Conservation (phyloP, 2,329 filamentous ascomycete species). For the Sphaerulina vaccinii region DNA sequence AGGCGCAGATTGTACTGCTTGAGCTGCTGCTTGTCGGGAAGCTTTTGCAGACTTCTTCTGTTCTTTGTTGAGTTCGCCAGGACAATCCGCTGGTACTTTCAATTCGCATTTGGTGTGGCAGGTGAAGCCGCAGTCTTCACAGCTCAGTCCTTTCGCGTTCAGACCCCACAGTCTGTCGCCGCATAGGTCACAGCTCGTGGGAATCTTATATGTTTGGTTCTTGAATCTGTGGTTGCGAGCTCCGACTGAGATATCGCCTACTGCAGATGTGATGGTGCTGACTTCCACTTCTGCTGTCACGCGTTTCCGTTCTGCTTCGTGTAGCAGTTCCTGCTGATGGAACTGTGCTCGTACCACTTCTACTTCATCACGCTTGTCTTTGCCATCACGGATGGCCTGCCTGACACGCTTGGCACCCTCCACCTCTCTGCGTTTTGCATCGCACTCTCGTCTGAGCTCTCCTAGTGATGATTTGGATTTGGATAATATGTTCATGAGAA, state of each 20-base stretch:
- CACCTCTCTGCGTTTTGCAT: slow-evolving; percentile 82
- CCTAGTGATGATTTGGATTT: slow-evolving; percentile 85
- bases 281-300: slow-evolving; percentile 91
- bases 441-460: slow-evolving; percentile 77
- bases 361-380: slow-evolving; percentile 85
- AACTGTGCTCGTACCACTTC: slow-evolving; percentile 82
- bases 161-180: slow-evolving; percentile 96
- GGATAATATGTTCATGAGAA: slow-evolving; percentile 82
- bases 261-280: slow-evolving; percentile 82
- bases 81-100: slow-evolving; percentile 95
- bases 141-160: slow-evolving; percentile 94
- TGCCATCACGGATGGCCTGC: slow-evolving; percentile 75
- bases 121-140: slow-evolving; percentile 93
- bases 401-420: slow-evolving; percentile 73
- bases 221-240: slow-evolving; percentile 98
- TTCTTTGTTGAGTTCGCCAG: slow-evolving; percentile 89
- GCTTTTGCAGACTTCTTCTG: slow-evolving; percentile 91
- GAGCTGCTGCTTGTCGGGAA: slow-evolving; percentile 77
- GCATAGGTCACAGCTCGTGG: slow-evolving; percentile 95
- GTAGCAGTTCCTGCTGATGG: slow-evolving; percentile 76
- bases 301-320: slow-evolving; percentile 78
- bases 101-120: slow-evolving; percentile 99
- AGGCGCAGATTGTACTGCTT: slow-evolving; percentile 44
- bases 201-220: slow-evolving; percentile 98
- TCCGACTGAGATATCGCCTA: slow-evolving; percentile 88